Evolutionary conservation across 768 basidiomycete genomes (phyloP).

Genomic region (Pleurotus platypus): DNA sequence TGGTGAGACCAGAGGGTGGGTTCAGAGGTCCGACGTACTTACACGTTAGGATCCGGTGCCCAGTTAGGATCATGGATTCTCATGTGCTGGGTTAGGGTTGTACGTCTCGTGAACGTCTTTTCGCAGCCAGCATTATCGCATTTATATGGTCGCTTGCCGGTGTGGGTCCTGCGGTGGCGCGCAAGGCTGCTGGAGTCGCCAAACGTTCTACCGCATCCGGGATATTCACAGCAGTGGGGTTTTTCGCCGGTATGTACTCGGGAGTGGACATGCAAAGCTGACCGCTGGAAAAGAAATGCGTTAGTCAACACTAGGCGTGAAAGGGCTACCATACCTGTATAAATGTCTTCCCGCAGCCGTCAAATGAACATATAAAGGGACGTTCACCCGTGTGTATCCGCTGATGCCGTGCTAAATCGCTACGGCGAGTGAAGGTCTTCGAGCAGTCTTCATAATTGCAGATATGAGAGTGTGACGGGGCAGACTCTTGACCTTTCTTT

Average conservation of each 20-base stretch:
- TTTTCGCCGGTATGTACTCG: constrained; percentile 93
- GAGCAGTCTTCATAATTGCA: constrained; percentile 73
- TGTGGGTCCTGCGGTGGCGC: constrained; percentile 86
- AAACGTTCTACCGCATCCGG: constrained; percentile 83
- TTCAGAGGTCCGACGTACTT: constrained; percentile 24
- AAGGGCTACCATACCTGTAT: constrained; percentile 62
- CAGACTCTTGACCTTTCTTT: background rate
- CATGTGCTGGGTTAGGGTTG: constrained; percentile 85
- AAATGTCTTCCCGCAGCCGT: constrained; percentile 84
- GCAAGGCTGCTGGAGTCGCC: constrained; percentile 90
- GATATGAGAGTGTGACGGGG: constrained; percentile 42
- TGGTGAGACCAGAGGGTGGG: constrained; percentile 14
- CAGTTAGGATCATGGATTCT: constrained; percentile 81
- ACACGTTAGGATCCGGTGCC: constrained; percentile 85
- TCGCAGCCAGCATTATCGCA: constrained; percentile 81
- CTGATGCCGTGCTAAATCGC: constrained; percentile 82
- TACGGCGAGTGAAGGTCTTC: constrained; percentile 80
- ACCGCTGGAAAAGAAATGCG: constrained; percentile 50
- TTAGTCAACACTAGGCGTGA: constrained; percentile 12
- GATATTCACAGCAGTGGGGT: constrained; percentile 88
- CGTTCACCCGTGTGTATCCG: constrained; percentile 90
- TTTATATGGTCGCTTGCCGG: constrained; percentile 82
- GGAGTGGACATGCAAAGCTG: constrained; percentile 83
- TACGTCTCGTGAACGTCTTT: constrained; percentile 85
- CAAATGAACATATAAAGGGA: constrained; percentile 71